Evolutionary conservation across 2,329 filamentous ascomycete genomes (phyloP).

Genomic region (Fusarium sp.): DNA sequence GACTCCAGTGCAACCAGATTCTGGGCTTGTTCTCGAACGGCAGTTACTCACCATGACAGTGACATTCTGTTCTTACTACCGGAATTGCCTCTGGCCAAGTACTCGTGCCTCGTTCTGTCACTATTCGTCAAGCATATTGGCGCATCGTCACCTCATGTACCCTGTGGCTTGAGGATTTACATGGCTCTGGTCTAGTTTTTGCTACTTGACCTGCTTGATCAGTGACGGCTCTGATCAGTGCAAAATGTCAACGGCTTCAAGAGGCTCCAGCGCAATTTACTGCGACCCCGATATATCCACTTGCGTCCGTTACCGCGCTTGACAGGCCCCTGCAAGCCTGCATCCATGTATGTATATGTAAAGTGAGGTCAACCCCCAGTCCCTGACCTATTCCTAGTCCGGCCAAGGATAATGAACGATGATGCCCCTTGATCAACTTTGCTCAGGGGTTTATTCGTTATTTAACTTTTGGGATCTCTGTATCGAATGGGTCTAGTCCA

Average conservation of each 20-base stretch:
- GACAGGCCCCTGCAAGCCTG: slow-evolving; percentile 30
- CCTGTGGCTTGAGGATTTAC: slow-evolving; percentile 20
- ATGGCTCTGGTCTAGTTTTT: background rate
- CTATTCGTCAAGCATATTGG: background rate
- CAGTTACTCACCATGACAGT: background rate
- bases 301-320: slow-evolving; percentile 8
- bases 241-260: slow-evolving; percentile 7
- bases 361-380: slow-evolving; percentile 18
- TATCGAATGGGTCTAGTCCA: background rate
- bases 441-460: slow-evolving; percentile 19
- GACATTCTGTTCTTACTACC: background rate
- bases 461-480: slow-evolving; percentile 5
- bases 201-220: background rate
- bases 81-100: background rate
- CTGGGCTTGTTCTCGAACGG: background rate
- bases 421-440: slow-evolving; percentile 28
- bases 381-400: slow-evolving; percentile 24
- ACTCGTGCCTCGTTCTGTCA: background rate
- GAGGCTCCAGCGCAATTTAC: slow-evolving; percentile 38
- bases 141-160: background rate
- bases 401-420: slow-evolving; percentile 7
- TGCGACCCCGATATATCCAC: slow-evolving; percentile 36
- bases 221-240: background rate
- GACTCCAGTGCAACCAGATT: background rate
- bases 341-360: background rate